Conservation (phyloP, 371 early-diverging fungal genomes). For the Chytridium lagenaria region DNA sequence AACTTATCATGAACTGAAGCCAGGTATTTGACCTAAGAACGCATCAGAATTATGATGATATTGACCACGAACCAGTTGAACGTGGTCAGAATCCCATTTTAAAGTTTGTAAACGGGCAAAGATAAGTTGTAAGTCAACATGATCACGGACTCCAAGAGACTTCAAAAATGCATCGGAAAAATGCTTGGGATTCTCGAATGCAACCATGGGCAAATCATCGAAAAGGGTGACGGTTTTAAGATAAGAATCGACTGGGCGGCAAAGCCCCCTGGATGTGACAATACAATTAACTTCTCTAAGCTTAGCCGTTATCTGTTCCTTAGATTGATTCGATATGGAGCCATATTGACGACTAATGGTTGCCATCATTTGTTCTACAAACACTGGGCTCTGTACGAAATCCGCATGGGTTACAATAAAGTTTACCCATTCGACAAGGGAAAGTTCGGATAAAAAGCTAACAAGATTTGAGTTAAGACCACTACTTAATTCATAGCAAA, state of each 20-base stretch:
- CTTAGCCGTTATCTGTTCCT: conserved; percentile 56
- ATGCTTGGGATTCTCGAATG: conserved; percentile 58
- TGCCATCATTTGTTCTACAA: conserved; percentile 70
- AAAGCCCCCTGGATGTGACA: conserved; percentile 75
- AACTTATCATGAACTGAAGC: conserved; percentile 71
- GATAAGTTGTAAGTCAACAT: conserved; percentile 85
- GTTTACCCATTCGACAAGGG: conserved; percentile 68
- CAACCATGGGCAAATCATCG: conserved; percentile 77
- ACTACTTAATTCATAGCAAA: no score
- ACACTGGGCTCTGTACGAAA: conserved; percentile 60
- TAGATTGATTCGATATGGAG: conserved; percentile 49
- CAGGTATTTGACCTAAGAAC: conserved; percentile 69
- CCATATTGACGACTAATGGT: conserved; percentile 62
- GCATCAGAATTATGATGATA: neutral
- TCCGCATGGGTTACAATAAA: conserved; percentile 58
- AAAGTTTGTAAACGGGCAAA: conserved; percentile 83
- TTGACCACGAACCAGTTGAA: conserved; percentile 61
- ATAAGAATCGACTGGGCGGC: conserved; percentile 73
- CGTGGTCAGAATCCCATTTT: conserved; percentile 78
- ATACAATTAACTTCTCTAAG: conserved; percentile 67
- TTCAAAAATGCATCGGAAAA: conserved; percentile 67
- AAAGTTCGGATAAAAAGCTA: conserved; percentile 58
- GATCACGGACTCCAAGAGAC: conserved; percentile 85
- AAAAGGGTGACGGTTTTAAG: conserved; percentile 82
- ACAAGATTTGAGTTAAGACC: no score